Evolutionary conservation across 2,329 filamentous ascomycete genomes (phyloP).

Genomic region (Ascochyta rabiei): DNA sequence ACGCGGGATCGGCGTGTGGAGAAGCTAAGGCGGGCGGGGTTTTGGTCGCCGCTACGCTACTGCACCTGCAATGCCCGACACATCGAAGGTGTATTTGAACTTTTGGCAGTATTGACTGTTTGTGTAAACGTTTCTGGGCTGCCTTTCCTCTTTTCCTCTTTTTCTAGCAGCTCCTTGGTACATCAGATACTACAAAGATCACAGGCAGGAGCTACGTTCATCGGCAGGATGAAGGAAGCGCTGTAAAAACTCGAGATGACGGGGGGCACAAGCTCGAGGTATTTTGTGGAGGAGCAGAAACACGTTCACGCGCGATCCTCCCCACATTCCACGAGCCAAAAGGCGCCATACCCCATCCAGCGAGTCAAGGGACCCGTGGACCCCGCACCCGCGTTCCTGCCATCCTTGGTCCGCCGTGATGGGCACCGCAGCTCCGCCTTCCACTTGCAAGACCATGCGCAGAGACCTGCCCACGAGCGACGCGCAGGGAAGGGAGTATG

Average conservation of each 20-base stretch:
- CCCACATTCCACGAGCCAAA: background rate
- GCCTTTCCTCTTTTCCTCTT: background rate
- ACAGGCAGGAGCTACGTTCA: no score
- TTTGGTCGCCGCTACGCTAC: no score
- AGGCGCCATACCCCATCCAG: background rate
- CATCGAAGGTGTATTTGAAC: no score
- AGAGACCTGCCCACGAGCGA: background rate
- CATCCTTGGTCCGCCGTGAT: background rate
- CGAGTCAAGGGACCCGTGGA: background rate
- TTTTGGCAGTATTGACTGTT: no score
- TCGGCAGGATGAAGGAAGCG: no score
- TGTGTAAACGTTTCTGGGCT: no score
- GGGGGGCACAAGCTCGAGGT: background rate
- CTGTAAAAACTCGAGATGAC: background rate
- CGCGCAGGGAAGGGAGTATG: background rate
- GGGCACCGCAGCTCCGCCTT: background rate
- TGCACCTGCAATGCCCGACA: no score
- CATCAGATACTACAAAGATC: background rate
- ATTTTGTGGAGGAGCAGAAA: background rate
- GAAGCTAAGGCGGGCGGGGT: no score
- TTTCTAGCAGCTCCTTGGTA: background rate
- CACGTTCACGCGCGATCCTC: background rate
- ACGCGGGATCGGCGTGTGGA: no score
- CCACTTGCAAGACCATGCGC: slow-evolving; percentile 4
- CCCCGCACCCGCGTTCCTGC: background rate